Evolutionary conservation across 2,329 filamentous ascomycete genomes (phyloP).

Genomic region (Aspergillus chevalieri): DNA sequence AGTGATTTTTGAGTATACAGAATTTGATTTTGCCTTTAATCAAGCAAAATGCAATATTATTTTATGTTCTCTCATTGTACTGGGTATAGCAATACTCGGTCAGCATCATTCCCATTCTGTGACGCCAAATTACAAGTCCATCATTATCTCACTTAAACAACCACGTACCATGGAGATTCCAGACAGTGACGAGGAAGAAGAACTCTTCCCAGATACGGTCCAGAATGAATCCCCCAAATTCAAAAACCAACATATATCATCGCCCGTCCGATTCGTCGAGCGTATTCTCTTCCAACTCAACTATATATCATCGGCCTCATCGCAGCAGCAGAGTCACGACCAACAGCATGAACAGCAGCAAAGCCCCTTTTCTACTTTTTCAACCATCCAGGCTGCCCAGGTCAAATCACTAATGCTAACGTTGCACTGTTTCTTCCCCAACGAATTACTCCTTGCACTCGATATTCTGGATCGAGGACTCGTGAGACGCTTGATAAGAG

Average conservation of each 20-base stretch:
- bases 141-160: neutral
- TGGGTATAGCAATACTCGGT: too few relatives aligned
- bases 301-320: neutral
- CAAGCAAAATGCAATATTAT: too few relatives aligned
- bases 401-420: slow-evolving; percentile 61
- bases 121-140: neutral
- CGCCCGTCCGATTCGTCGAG: neutral
- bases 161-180: neutral
- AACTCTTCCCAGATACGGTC: neutral
- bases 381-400: slow-evolving; percentile 15
- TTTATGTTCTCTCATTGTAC: too few relatives aligned
- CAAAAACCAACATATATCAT: neutral
- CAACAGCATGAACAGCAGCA: neutral
- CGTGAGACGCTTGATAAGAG: slow-evolving; percentile 50
- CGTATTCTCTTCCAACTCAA: slow-evolving; percentile 7
- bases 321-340: neutral
- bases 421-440: slow-evolving; percentile 78
- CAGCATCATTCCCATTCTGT: too few relatives aligned
- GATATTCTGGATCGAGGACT: slow-evolving; percentile 78
- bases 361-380: slow-evolving; percentile 19
- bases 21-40: too few relatives aligned
- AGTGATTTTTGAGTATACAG: too few relatives aligned
- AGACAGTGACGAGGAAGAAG: neutral
- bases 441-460: slow-evolving; percentile 72
- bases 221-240: neutral